Evolutionary conservation across 768 basidiomycete genomes (phyloP).

Genomic region (Termitomyces sp.): DNA sequence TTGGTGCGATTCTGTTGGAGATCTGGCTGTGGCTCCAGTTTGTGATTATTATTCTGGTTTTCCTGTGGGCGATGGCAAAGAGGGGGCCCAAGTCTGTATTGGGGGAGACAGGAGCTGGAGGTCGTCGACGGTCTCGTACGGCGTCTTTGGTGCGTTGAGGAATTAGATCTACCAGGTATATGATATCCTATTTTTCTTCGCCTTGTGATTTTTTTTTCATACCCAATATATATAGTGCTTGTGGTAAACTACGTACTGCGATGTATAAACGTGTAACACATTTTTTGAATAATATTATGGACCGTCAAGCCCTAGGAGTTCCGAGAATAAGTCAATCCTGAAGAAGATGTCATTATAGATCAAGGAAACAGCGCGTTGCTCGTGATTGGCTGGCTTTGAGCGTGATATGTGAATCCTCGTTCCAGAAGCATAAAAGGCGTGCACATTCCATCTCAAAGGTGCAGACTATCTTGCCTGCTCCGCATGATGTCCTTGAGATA

Average conservation of each 20-base stretch:
- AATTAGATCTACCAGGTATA: neutral
- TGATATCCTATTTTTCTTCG: neutral
- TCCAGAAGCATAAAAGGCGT: neutral
- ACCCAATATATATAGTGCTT: conserved; percentile 1
- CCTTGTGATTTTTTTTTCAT: conserved; percentile 1
- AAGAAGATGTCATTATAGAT: neutral
- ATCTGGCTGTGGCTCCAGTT: conserved; percentile 87
- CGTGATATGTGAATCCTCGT: neutral
- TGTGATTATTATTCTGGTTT: conserved; percentile 64
- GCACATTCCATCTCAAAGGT: neutral
- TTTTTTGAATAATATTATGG: neutral
- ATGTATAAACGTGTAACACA: neutral
- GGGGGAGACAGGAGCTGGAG: conserved; percentile 28
- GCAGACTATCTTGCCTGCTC: neutral
- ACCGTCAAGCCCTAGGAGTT: neutral
- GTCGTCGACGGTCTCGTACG: conserved; percentile 19
- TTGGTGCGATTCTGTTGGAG: conserved; percentile 54
- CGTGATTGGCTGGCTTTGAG: neutral
- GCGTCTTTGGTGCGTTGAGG: conserved; percentile 8
- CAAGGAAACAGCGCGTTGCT: neutral
- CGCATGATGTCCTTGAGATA: neutral
- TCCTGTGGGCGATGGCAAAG: conserved; percentile 77
- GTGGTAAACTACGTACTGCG: neutral
- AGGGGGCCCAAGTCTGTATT: conserved; percentile 70
- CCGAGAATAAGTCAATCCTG: neutral